Evolutionary conservation across 805 yeast genomes (phyloP).

Genomic region (Pichia nakasei): DNA sequence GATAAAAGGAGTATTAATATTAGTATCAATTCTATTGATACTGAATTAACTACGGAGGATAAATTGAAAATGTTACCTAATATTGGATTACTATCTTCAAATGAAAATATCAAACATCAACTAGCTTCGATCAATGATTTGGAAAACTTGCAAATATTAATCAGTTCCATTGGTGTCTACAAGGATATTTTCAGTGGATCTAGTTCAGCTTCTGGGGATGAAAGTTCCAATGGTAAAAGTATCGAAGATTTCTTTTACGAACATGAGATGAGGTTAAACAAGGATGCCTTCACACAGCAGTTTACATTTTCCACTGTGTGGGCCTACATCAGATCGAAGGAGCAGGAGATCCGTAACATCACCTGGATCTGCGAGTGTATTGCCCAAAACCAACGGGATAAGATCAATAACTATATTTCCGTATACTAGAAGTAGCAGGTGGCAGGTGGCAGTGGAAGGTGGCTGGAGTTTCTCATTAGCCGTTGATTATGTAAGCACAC

Average conservation of each 20-base stretch:
- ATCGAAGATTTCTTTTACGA: slow-evolving; percentile 92
- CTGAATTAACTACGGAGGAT: slow-evolving; percentile 69
- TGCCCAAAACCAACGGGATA: slow-evolving; percentile 94
- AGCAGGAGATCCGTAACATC: slow-evolving; percentile 93
- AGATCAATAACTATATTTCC: slow-evolving; percentile 83
- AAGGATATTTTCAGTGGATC: slow-evolving; percentile 45
- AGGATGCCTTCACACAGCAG: slow-evolving; percentile 92
- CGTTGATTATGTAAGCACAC: no score
- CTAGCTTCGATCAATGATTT: slow-evolving; percentile 75
- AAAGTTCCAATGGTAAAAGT: slow-evolving; percentile 31
- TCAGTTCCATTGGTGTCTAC: slow-evolving; percentile 59
- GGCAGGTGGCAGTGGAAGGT: no score
- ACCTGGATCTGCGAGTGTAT: slow-evolving; percentile 99
- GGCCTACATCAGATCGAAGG: slow-evolving; percentile 95
- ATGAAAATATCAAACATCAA: slow-evolving; percentile 58
- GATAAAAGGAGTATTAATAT: slow-evolving; percentile 93
- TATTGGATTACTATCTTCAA: slow-evolving; percentile 58
- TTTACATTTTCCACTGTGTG: slow-evolving; percentile 84
- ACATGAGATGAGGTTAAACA: slow-evolving; percentile 86
- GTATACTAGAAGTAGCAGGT: slow-evolving; percentile 42
- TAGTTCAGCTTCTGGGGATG: slow-evolving; percentile 14
- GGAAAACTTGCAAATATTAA: slow-evolving; percentile 66
- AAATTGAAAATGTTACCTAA: slow-evolving; percentile 66
- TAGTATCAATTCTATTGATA: slow-evolving; percentile 77
- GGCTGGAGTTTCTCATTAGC: no score